Conservation (phyloP, 305 asterid species). For the Coffea humblotiana region DNA sequence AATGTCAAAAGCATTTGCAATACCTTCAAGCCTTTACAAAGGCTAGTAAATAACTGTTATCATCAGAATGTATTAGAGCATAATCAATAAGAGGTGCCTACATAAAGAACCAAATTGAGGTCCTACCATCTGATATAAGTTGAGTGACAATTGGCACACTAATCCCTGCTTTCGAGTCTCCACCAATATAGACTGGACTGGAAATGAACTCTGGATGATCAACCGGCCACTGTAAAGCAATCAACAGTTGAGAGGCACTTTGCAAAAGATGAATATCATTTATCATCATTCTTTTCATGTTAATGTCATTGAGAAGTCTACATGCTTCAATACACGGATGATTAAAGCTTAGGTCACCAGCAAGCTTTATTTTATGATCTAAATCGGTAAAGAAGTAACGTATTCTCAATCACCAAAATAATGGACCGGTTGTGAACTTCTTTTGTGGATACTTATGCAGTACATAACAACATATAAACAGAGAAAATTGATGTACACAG, state of each 20-base stretch:
- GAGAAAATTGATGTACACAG: background rate
- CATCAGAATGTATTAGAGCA: background rate
- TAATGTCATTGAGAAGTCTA: background rate
- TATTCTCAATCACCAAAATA: background rate
- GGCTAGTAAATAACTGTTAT: background rate
- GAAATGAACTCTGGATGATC: constrained; percentile 19
- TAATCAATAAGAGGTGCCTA: background rate
- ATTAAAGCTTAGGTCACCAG: background rate
- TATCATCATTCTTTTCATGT: background rate
- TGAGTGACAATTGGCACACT: constrained; percentile 18
- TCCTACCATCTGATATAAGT: constrained; percentile 19
- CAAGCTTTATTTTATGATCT: background rate
- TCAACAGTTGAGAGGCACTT: background rate
- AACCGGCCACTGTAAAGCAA: constrained; percentile 17
- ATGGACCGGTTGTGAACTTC: background rate
- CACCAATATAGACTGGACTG: constrained; percentile 20
- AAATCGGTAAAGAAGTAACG: background rate
- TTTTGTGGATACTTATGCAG: background rate
- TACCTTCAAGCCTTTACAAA: background rate
- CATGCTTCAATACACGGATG: background rate
- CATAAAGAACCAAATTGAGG: background rate
- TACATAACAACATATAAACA: background rate
- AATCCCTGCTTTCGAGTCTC: constrained; percentile 26
- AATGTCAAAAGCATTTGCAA: background rate
- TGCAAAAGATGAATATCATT: background rate